Conservation (phyloP, 2,329 filamentous ascomycete species). For the Zymoseptoria passerinii region DNA sequence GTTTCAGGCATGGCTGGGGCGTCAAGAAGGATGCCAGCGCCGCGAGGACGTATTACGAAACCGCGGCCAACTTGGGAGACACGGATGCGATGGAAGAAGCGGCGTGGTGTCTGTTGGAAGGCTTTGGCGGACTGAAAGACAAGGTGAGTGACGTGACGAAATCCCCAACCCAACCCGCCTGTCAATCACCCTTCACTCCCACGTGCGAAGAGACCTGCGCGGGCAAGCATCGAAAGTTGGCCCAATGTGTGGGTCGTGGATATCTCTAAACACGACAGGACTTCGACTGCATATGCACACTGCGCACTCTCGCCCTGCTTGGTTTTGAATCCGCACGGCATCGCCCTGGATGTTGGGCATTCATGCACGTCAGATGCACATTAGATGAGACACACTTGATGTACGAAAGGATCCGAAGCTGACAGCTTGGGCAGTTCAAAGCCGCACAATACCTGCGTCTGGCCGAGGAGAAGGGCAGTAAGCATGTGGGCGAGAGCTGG, state of each 20-base stretch:
- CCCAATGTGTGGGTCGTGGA: background rate
- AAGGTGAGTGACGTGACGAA: constrained; percentile 61
- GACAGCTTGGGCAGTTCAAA: constrained; percentile 49
- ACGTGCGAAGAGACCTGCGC: constrained; percentile 6
- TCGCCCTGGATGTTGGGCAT: constrained; percentile 17
- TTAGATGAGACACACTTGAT: background rate
- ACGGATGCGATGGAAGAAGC: constrained; percentile 97
- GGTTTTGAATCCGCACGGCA: background rate
- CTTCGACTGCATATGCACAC: background rate
- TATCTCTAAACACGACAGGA: background rate
- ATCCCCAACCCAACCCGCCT: background rate
- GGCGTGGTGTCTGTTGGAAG: constrained; percentile 90
- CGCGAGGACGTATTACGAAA: constrained; percentile 89
- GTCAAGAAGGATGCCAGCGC: constrained; percentile 77
- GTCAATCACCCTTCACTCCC: constrained; percentile 1
- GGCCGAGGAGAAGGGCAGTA: constrained; percentile 80
- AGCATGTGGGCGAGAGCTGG: constrained; percentile 91
- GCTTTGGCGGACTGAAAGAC: constrained; percentile 96
- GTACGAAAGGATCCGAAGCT: constrained; percentile 1
- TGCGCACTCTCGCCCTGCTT: constrained; percentile 2
- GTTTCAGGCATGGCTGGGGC: constrained; percentile 91
- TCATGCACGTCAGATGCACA: constrained; percentile 17
- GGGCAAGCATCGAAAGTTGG: background rate
- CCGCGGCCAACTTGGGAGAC: constrained; percentile 90
- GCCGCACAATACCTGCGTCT: constrained; percentile 86